Conservation (phyloP, 148 eudicot genomes). For the Heliosperma pusillum region DNA sequence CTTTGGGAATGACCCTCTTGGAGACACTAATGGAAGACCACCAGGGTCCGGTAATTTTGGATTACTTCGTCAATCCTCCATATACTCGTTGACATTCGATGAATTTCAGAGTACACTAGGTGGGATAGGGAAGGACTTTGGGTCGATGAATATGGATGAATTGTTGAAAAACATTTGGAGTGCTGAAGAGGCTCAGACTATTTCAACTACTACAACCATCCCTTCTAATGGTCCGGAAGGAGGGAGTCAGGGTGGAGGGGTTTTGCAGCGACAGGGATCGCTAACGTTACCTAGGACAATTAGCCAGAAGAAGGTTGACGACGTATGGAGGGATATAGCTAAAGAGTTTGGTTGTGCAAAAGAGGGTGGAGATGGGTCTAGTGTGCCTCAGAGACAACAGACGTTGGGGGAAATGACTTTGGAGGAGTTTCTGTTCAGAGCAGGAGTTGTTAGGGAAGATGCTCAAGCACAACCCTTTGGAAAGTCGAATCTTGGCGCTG, state of each 20-base stretch:
- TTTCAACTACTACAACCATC: slow-evolving; percentile 29
- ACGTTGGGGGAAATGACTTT: slow-evolving; percentile 84
- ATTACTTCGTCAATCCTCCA: slow-evolving; percentile 57
- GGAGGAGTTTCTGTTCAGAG: slow-evolving; percentile 83
- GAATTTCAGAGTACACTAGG: slow-evolving; percentile 78
- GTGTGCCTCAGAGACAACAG: slow-evolving; percentile 46
- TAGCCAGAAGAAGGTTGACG: slow-evolving; percentile 79
- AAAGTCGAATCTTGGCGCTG: slow-evolving; percentile 29
- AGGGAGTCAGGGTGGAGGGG: slow-evolving; percentile 30
- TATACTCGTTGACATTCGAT: slow-evolving; percentile 83
- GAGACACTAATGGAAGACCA: slow-evolving; percentile 38
- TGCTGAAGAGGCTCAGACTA: slow-evolving; percentile 72
- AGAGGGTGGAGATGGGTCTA: slow-evolving; percentile 29
- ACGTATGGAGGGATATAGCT: slow-evolving; percentile 71
- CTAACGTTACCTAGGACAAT: slow-evolving; percentile 72
- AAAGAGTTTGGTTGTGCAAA: slow-evolving; percentile 45
- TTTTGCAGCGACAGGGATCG: slow-evolving; percentile 70
- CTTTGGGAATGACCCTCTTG: slow-evolving; percentile 56
- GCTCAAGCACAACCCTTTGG: slow-evolving; percentile 36
- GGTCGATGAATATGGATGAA: slow-evolving; percentile 99
- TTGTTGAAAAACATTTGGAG: slow-evolving; percentile 80
- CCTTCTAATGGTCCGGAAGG: slow-evolving; percentile 30
- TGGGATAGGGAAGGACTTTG: slow-evolving; percentile 76
- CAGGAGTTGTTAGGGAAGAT: slow-evolving; percentile 83
- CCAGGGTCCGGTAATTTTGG: slow-evolving; percentile 37